phyloP scores from a whole-genome alignment of 2,329 filamentous ascomycete species.

The Penicillium sp. region DNA sequence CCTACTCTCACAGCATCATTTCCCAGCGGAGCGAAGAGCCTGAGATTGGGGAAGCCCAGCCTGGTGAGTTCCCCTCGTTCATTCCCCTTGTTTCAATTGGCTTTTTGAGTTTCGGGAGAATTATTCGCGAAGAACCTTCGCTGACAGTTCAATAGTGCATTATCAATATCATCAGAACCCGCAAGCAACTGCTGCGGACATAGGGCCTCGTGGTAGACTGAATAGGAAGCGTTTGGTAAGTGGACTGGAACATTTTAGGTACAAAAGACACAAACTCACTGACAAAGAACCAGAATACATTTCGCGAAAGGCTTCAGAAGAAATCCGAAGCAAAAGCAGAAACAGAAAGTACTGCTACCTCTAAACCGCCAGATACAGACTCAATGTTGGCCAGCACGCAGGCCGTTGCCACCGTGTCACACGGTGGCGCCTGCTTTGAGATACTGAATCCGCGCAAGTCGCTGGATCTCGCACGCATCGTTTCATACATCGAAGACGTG shows the following conservation, averaged over 20 bases:
- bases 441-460: slow-evolving; percentile 40
- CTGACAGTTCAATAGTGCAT: slow-evolving; percentile 9
- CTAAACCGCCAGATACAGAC: slow-evolving; percentile 23
- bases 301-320: slow-evolving; percentile 31
- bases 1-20: slow-evolving; percentile 35
- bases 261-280: slow-evolving; percentile 8
- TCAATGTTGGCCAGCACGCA: slow-evolving; percentile 29
- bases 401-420: slow-evolving; percentile 29
- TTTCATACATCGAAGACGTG: slow-evolving; percentile 38
- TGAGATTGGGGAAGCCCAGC: slow-evolving; percentile 24
- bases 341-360: slow-evolving; percentile 15
- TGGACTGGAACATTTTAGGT: slow-evolving; percentile 17
- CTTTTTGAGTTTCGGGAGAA: background rate
- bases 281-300: slow-evolving; percentile 28
- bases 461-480: slow-evolving; percentile 34
- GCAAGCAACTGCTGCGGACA: slow-evolving; percentile 21
- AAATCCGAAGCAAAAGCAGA: slow-evolving; percentile 19
- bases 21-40: slow-evolving; percentile 31
- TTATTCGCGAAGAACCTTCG: background rate
- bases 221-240: slow-evolving; percentile 28
- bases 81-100: background rate
- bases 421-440: slow-evolving; percentile 37
- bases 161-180: slow-evolving; percentile 11
- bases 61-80: slow-evolving; percentile 14
- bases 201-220: slow-evolving; percentile 20